phyloP scores from a whole-genome alignment of 1,284 basidiomycete genomes.

The Austroboletus novae-zelandiae region DNA sequence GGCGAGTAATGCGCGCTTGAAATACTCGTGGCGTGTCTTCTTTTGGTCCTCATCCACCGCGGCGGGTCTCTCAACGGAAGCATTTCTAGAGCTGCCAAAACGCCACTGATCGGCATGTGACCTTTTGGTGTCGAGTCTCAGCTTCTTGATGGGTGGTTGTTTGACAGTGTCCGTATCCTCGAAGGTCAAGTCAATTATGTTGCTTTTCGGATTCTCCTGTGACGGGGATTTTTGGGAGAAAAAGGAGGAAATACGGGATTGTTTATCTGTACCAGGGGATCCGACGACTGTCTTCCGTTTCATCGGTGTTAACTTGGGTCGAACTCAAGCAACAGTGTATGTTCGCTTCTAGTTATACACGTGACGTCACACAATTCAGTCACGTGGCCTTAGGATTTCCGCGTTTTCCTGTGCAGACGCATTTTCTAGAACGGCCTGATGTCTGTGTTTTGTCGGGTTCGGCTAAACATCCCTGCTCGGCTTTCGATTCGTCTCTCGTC shows the following conservation, averaged over 20 bases:
- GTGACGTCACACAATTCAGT: slow-evolving; percentile 23
- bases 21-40: slow-evolving; percentile 44
- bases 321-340: background rate
- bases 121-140: slow-evolving; percentile 17
- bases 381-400: slow-evolving; percentile 26
- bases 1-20: slow-evolving; percentile 54
- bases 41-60: slow-evolving; percentile 16
- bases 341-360: slow-evolving; percentile 2
- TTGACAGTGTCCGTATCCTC: slow-evolving; percentile 38
- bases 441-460: slow-evolving; percentile 10
- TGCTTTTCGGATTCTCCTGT: slow-evolving; percentile 25
- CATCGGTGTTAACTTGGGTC: slow-evolving; percentile 11
- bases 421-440: slow-evolving; percentile 6
- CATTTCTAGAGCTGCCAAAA: slow-evolving; percentile 29
- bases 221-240: slow-evolving; percentile 40
- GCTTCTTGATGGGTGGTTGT: slow-evolving; percentile 40
- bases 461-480: slow-evolving; percentile 1
- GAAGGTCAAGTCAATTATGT: slow-evolving; percentile 55
- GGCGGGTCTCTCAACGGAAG: slow-evolving; percentile 13
- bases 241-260: slow-evolving; percentile 55
- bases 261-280: slow-evolving; percentile 19
- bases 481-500: background rate
- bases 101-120: slow-evolving; percentile 36
- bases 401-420: background rate
- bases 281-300: slow-evolving; percentile 17